Evolutionary conservation across 192 early-diverging fungal species (phyloP), one percentile per base, ranked within the genome.

Genomic region (Coemansia sp.): DNA sequence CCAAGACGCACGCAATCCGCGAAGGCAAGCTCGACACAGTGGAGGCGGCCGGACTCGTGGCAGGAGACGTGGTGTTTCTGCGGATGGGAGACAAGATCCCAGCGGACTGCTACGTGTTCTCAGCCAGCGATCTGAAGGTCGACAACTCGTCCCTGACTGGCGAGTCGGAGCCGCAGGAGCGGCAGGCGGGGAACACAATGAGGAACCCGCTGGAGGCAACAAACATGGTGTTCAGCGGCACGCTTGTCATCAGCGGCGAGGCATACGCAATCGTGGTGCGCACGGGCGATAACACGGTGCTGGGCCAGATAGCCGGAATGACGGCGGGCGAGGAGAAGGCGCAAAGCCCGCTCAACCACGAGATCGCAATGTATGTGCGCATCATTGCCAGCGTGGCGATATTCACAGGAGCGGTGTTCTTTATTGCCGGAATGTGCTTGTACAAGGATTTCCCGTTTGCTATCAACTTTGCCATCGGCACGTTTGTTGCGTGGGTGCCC

Each of bases 61-160:
- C 85, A 0, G 96, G 96, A 54, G 96, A 98, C 68, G 77, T 98
- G 57, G 91, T 97, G 26, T 93, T 89, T 68, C 79, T 95, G 32
- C 88, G 89, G 52, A 92, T 92, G 86, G 96, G 96, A 59, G 95
- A 98, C 85, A 98, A 98, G 77, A 76, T 94, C 11, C 96, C 96
- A 3, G 96, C 96, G 1, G 96, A 98, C 86, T 76, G 96, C 53
- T 87, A 85, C 66, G 67, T 98, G 40, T 94, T 91, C 76, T 67
- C 85, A 41, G 84, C 88, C 63, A 89, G 85, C 19, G 96, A 98
- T 49, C 82, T 97, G 63, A 98, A 98, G 79, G 94, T 97, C 41
- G 96, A 98, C 86, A 97, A 97, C 85, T 96, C 95, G 7, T 95
- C 94, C 11, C 75, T 98, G 42, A 98, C 96, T 3, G 96, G 96